phyloP scores from a whole-genome alignment of 2,329 filamentous ascomycete genomes.

The Ascochyta viciae-villosae region DNA sequence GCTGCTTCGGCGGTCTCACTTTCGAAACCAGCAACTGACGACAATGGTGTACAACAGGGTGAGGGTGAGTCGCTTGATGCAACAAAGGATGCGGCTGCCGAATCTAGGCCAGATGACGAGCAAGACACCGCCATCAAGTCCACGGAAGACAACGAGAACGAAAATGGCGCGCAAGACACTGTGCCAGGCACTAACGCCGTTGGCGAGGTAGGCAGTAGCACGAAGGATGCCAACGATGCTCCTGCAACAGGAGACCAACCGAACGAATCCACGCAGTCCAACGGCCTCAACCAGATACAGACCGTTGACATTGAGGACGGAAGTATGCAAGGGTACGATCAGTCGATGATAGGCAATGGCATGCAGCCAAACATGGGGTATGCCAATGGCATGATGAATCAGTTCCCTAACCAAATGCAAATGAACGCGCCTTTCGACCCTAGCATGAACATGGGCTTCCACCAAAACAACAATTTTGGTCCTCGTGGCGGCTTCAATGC shows the following conservation, averaged over 20 bases:
- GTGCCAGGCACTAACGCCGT: constrained; percentile 13
- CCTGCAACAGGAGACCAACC: constrained; percentile 26
- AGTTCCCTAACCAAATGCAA: constrained; percentile 63
- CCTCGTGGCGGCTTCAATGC: constrained; percentile 56
- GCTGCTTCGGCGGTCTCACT: constrained; percentile 3
- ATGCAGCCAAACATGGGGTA: constrained; percentile 37
- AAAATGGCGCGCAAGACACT: constrained; percentile 10
- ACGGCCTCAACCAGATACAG: constrained; percentile 44
- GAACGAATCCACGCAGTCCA: constrained; percentile 21
- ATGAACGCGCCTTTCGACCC: constrained; percentile 50
- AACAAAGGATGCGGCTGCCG: constrained; percentile 41
- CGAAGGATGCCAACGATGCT: constrained; percentile 20
- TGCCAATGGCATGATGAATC: constrained; percentile 42
- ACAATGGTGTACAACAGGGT: constrained; percentile 30
- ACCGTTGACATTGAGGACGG: constrained; percentile 41
- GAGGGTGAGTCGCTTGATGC: constrained; percentile 42
- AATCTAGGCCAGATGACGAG: constrained; percentile 41
- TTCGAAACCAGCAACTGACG: constrained; percentile 35
- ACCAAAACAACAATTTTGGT: constrained; percentile 48
- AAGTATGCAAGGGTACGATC: constrained; percentile 31
- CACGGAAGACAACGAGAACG: constrained; percentile 37
- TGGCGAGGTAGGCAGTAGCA: constrained; percentile 8
- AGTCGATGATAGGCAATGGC: constrained; percentile 38
- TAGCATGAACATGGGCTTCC: constrained; percentile 48
- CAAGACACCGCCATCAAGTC: constrained; percentile 29